A percentile compares a stretch with the other conserved stretches of the same genome.
Evolutionary conservation across 768 basidiomycete species (phyloP).

Genomic region (Coprinopsis sp.): DNA sequence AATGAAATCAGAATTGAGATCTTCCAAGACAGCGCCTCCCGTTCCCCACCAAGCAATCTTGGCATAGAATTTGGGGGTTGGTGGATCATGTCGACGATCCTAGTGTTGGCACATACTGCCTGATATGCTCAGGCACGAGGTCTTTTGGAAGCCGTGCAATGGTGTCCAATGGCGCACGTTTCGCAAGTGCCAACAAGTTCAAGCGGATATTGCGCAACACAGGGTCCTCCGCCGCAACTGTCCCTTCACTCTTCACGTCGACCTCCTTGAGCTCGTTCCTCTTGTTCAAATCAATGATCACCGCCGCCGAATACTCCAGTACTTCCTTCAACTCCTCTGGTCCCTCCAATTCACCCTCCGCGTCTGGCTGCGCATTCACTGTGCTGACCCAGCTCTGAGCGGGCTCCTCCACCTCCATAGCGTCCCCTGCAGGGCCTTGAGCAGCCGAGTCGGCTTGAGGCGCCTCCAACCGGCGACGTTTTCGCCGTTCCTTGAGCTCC

Average conservation of each 20-base stretch:
- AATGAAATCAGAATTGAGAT: no score
- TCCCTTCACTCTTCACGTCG: no score
- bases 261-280: conserved; percentile 15
- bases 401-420: conserved; percentile 11
- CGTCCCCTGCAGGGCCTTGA: conserved; percentile 9
- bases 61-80: neutral
- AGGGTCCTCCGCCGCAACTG: conserved; percentile 53
- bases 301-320: conserved; percentile 51
- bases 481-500: conserved; percentile 30
- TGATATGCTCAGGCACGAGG: conserved; percentile 61
- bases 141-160: conserved; percentile 61
- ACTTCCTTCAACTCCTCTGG: conserved; percentile 51
- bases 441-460: conserved; percentile 8
- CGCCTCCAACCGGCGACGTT: no score
- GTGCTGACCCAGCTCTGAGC: conserved; percentile 29
- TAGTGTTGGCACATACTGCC: conserved; percentile 57
- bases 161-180: conserved; percentile 70
- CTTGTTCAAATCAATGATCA: conserved; percentile 43
- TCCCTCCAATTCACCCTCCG: conserved; percentile 33
- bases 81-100: conserved; percentile 17
- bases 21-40: no score
- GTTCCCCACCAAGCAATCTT: no score
- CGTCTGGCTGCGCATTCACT: conserved; percentile 11
- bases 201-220: conserved; percentile 55
- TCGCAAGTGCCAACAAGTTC: conserved; percentile 72